Conservation (phyloP, 73 alveolate genomes). For the Paramecium octaurelia region DNA sequence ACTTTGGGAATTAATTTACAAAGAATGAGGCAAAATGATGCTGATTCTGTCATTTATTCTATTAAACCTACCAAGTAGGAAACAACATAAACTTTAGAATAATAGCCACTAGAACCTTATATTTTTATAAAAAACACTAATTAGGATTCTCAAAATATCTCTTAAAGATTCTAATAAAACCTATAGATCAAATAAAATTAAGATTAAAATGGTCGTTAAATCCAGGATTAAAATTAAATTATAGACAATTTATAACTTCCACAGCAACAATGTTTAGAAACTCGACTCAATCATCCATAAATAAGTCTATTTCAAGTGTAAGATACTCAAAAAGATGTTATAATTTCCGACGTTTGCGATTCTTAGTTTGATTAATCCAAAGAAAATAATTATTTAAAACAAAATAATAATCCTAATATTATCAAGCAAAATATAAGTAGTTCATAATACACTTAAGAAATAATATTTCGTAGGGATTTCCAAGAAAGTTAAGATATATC, state of each 20-base stretch:
- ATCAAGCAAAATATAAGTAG: too few relatives aligned
- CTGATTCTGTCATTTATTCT: neutral
- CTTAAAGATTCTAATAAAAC: too few relatives aligned
- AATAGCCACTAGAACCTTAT: too few relatives aligned
- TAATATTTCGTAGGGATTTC: too few relatives aligned
- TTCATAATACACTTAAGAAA: too few relatives aligned
- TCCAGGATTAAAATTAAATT: neutral
- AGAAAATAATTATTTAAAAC: neutral
- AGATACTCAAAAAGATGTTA: neutral
- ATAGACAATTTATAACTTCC: neutral
- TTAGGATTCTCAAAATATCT: neutral
- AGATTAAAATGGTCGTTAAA: too few relatives aligned
- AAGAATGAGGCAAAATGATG: neutral
- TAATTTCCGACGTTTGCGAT: neutral
- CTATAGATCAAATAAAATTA: too few relatives aligned
- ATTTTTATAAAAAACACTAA: too few relatives aligned
- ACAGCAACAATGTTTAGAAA: too few relatives aligned
- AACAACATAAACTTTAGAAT: too few relatives aligned
- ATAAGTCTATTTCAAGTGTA: too few relatives aligned
- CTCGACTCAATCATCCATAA: too few relatives aligned
- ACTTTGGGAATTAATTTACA: neutral
- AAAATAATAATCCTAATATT: neutral
- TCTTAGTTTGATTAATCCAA: neutral
- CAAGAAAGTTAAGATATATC: neutral
- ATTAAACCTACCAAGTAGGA: neutral